These are phyloP conservation scores for Claviceps sorghi DNA, from an alignment of 2,329 filamentous ascomycete species.

Conservation along the genomic window DNA sequence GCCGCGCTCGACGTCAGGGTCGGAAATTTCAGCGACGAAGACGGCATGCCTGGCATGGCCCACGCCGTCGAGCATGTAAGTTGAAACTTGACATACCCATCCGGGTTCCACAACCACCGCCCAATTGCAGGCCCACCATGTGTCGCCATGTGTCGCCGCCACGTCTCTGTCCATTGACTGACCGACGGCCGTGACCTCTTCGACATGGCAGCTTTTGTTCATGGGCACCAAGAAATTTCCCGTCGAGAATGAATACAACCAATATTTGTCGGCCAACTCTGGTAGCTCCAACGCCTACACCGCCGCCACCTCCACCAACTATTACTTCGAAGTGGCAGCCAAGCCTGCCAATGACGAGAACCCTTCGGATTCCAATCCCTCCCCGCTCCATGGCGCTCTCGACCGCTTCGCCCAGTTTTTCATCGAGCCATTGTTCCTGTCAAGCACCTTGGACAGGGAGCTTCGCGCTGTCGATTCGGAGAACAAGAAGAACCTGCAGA, in stretches of 20 bases:
- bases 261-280: constrained; percentile 80
- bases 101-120: constrained; percentile 3
- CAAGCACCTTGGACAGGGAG: constrained; percentile 74
- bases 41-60: constrained; percentile 85
- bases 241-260: constrained; percentile 86
- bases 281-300: constrained; percentile 94
- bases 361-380: constrained; percentile 39
- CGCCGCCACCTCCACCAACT: constrained; percentile 85
- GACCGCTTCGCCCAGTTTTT: constrained; percentile 94
- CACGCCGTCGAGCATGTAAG: constrained; percentile 83
- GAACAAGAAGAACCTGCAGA: constrained; percentile 95
- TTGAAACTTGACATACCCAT: constrained; percentile 1
- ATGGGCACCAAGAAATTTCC: constrained; percentile 99
- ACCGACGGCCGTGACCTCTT: constrained; percentile 1
- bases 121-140: background rate
- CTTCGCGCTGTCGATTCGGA: constrained; percentile 83
- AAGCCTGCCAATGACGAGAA: constrained; percentile 50
- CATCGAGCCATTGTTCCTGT: constrained; percentile 71
- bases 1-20: constrained; percentile 92
- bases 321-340: constrained; percentile 89
- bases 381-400: constrained; percentile 60
- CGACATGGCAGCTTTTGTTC: constrained; percentile 54
- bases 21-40: constrained; percentile 83
- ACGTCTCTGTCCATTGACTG: constrained; percentile 4
- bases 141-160: background rate